These are phyloP conservation scores for Trichoderma citrinoviride DNA, from an alignment of 2,329 filamentous ascomycete genomes.

Conservation along the genomic window DNA sequence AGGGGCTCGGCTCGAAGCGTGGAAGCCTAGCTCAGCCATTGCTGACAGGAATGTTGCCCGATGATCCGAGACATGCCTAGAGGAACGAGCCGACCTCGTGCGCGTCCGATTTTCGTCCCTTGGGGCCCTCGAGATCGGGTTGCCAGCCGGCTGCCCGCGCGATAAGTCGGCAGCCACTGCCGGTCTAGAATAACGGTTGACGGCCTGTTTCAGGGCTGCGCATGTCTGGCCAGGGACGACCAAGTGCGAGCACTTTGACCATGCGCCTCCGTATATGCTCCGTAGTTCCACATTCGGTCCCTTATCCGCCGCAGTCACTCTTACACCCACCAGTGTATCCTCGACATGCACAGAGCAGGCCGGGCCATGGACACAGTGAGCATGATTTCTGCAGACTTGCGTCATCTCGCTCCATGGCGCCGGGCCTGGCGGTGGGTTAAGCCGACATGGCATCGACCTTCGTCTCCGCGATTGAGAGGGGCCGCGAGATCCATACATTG, in stretches of 20 bases:
- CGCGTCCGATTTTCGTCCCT: background rate
- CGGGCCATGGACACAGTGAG: background rate
- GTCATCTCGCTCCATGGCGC: conserved; percentile 6
- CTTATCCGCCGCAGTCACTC: background rate
- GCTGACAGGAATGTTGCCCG: conserved; percentile 14
- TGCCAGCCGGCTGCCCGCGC: conserved; percentile 3
- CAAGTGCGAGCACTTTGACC: background rate
- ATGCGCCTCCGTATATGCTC: background rate
- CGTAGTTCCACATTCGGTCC: background rate
- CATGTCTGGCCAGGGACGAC: background rate
- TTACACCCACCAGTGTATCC: background rate
- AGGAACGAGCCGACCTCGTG: conserved; percentile 1
- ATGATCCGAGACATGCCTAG: conserved; percentile 4
- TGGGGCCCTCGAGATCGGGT: conserved; percentile 15
- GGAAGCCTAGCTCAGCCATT: background rate
- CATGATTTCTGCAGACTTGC: conserved; percentile 13
- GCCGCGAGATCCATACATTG: background rate
- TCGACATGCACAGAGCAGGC: background rate
- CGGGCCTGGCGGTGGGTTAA: background rate
- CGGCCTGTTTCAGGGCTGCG: background rate
- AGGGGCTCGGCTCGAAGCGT: background rate
- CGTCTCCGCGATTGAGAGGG: conserved; percentile 8
- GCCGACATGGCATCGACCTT: background rate
- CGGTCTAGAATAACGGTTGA: background rate
- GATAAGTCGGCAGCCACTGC: conserved; percentile 16